Evolutionary conservation across 495 filamentous ascomycete species (phyloP), one percentile per base, ranked within the genome.

Genomic region (Clohesyomyces aquaticus): DNA sequence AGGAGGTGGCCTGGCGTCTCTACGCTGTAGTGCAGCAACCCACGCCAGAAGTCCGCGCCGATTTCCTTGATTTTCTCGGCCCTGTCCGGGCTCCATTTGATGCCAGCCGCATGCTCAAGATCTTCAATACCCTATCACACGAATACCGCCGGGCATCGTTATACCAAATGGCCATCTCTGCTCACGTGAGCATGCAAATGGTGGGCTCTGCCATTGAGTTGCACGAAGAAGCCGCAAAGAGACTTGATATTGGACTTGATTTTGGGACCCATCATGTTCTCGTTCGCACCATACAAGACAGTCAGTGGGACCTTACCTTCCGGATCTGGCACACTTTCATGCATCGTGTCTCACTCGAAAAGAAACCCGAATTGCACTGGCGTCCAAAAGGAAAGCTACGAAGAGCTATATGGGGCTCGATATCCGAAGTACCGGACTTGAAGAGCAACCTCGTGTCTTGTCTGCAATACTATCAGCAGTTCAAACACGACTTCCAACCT

Each of bases 51-150:
- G 10, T 63, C 22, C 47, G 46, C 51, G 47, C 46, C 23, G 66
- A 73, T 28, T 48, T 77, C 14, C 63, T 77, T 22, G 55, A 67
- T 3, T 77, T 73, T 63, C 67, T 77, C 2, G 68, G 57, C 19
- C 43, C 45, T 21, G 21, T 48, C 22, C 16, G 42, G 43, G 50
- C 57, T 29, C 43, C 43, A 18, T 8, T 32, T 11, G 42, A 67
- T 14, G 47, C 66, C 16, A 62, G 22, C 22, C 66, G 66, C 12
- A 19, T 65, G 32, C 32, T 70, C 12, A 47, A 49, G 4, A 47
- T 72, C 19, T 72, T 72, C 43, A 27, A 65, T 6, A 45, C 53
- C 6, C 27, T 70, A 16, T 29, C 55, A 4, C 22, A 43, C 3
- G 26, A 59, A 18, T 6, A 59, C 28, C 67, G 70, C 22, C 53